Percentiles rank a stretch among this genome's conserved stretches.
Evolutionary conservation across 306 rosid genomes (phyloP).

Genomic region (Vigna angularis): DNA sequence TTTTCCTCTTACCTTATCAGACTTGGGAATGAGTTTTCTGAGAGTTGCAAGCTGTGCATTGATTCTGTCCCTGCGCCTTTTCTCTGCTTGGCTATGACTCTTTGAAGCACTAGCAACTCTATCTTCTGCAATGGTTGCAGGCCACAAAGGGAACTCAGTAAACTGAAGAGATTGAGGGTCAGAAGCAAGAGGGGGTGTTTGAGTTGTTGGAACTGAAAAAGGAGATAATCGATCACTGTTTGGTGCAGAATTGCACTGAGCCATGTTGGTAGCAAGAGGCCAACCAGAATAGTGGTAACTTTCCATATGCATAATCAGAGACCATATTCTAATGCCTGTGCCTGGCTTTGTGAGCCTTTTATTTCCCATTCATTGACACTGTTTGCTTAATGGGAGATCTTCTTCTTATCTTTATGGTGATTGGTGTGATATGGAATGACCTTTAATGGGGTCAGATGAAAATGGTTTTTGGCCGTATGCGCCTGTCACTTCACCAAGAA

Average conservation of each 20-base stretch:
- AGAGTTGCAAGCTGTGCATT: slow-evolving; percentile 91
- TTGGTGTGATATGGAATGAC: slow-evolving; percentile 58
- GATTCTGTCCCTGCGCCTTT: slow-evolving; percentile 89
- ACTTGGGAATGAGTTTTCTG: slow-evolving; percentile 84
- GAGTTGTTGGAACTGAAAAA: slow-evolving; percentile 55
- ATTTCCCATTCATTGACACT: slow-evolving; percentile 48
- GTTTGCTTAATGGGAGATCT: slow-evolving; percentile 61
- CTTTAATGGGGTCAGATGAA: slow-evolving; percentile 69
- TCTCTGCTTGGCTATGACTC: slow-evolving; percentile 96
- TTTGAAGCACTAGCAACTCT: slow-evolving; percentile 71
- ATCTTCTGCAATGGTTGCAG: slow-evolving; percentile 53
- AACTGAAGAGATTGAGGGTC: slow-evolving; percentile 57
- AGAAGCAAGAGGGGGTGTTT: slow-evolving; percentile 46
- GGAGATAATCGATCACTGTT: slow-evolving; percentile 48
- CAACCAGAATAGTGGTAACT: slow-evolving; percentile 54
- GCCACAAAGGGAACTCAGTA: slow-evolving; percentile 60
- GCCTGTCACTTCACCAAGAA: slow-evolving; percentile 62
- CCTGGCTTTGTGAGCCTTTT: slow-evolving; percentile 50
- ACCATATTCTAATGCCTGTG: slow-evolving; percentile 37
- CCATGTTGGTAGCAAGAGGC: slow-evolving; percentile 45
- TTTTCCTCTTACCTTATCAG: slow-evolving; percentile 71
- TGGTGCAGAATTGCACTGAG: slow-evolving; percentile 42
- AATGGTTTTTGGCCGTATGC: slow-evolving; percentile 64
- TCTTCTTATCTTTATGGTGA: slow-evolving; percentile 64
- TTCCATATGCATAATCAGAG: slow-evolving; percentile 56